Conservation (phyloP, 1,139 yeast species). For the Protomyces inouyei region DNA sequence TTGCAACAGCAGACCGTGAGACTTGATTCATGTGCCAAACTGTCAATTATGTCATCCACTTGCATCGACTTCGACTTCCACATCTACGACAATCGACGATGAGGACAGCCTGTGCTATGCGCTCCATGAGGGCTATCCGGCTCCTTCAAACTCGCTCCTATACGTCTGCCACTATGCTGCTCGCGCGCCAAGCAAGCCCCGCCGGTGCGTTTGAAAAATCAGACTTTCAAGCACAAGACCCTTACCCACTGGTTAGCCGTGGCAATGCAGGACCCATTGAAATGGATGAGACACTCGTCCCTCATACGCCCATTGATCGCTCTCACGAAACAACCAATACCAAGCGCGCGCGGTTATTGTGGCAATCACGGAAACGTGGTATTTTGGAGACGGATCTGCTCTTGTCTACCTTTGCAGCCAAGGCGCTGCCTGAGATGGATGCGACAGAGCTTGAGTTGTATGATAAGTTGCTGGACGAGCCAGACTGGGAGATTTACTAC, state of each 20-base stretch:
- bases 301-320: conserved; percentile 26
- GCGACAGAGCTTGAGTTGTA: conserved; percentile 74
- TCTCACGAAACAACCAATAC: conserved; percentile 67
- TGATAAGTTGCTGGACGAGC: conserved; percentile 71
- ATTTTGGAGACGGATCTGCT: conserved; percentile 87
- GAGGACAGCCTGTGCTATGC: background rate
- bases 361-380: conserved; percentile 93
- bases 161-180: background rate
- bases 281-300: conserved; percentile 20
- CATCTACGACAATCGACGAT: background rate
- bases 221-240: conserved; percentile 21
- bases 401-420: conserved; percentile 78
- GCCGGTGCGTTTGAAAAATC: conserved; percentile 22
- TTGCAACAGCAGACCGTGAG: too few relatives aligned
- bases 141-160: background rate
- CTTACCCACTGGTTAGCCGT: conserved; percentile 19
- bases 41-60: background rate
- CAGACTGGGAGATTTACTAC: conserved; percentile 97
- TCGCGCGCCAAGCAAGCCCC: background rate
- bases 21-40: too few relatives aligned
- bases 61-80: background rate
- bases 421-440: conserved; percentile 57
- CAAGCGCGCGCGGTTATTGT: conserved; percentile 78
- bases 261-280: conserved; percentile 15
- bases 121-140: background rate